Conservation (phyloP, 2,329 filamentous ascomycete genomes). For the Blumeriella jaapii region DNA sequence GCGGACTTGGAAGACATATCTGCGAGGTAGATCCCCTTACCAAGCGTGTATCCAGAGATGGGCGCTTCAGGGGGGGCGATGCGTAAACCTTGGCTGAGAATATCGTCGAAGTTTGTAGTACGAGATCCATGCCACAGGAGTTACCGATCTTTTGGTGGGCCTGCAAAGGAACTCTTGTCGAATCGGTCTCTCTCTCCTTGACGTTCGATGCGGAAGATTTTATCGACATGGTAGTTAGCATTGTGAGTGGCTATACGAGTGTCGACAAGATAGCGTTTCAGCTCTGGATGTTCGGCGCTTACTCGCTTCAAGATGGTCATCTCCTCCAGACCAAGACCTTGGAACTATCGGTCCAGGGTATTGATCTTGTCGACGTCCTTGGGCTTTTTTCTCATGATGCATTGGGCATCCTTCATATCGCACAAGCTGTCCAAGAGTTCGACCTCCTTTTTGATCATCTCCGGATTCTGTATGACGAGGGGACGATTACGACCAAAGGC, state of each 20-base stretch:
- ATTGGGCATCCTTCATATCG: constrained; percentile 73
- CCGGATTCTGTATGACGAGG: constrained; percentile 48
- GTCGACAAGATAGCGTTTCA: constrained; percentile 54
- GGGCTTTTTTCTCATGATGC: constrained; percentile 60
- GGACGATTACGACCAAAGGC: constrained; percentile 64
- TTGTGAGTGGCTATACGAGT: constrained; percentile 58
- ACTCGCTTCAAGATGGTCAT: constrained; percentile 44
- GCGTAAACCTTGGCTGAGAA: constrained; percentile 76
- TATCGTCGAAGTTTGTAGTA: constrained; percentile 75
- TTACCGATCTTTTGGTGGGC: constrained; percentile 44
- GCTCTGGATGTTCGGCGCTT: constrained; percentile 48
- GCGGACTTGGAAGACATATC: constrained; percentile 79
- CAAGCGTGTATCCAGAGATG: constrained; percentile 75
- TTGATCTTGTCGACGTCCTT: constrained; percentile 43
- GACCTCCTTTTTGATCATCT: constrained; percentile 60
- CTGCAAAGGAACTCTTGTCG: constrained; percentile 39
- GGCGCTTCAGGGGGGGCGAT: constrained; percentile 81
- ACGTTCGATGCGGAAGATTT: constrained; percentile 77
- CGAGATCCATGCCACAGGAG: constrained; percentile 84
- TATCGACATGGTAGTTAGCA: constrained; percentile 47
- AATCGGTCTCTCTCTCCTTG: constrained; percentile 62
- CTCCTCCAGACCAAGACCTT: constrained; percentile 59
- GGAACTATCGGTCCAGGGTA: constrained; percentile 60
- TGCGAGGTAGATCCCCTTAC: constrained; percentile 79
- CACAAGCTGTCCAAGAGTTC: constrained; percentile 69